phyloP scores from a whole-genome alignment of 306 rosid species.

The Pterocarpus santalinus region DNA sequence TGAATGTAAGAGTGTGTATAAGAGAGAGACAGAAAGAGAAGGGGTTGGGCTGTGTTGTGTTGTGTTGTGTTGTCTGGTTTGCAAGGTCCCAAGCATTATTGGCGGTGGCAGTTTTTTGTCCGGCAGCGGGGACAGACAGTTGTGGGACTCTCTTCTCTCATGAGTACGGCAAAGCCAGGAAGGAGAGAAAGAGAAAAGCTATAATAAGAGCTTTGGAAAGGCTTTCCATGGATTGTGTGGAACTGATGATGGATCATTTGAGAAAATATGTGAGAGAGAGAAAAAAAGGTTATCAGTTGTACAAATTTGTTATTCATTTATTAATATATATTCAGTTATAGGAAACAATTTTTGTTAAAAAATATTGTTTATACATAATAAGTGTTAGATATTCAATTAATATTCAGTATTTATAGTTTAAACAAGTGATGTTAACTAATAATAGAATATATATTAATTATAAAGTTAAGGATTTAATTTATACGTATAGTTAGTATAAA shows the following conservation, averaged over 20 bases:
- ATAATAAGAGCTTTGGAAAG: constrained; percentile 56
- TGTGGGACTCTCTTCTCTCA: constrained; percentile 73
- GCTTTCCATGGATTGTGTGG: constrained; percentile 59
- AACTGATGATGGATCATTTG: background rate
- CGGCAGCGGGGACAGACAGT: constrained; percentile 74
- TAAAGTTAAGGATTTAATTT: too few relatives aligned
- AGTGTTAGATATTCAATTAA: too few relatives aligned
- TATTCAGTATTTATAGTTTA: too few relatives aligned
- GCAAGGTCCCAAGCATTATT: constrained; percentile 91
- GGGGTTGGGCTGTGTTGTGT: background rate
- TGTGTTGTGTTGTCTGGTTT: constrained; percentile 69
- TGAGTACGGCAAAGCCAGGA: constrained; percentile 39
- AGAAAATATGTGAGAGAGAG: too few relatives aligned
- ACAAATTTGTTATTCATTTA: too few relatives aligned
- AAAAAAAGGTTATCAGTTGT: too few relatives aligned
- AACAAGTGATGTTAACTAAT: too few relatives aligned
- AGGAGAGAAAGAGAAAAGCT: background rate
- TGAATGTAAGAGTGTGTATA: constrained; percentile 43
- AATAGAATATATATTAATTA: too few relatives aligned
- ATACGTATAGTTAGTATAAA: too few relatives aligned
- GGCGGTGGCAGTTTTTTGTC: constrained; percentile 95
- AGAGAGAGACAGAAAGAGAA: constrained; percentile 38
- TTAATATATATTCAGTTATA: too few relatives aligned
- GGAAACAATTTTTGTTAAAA: too few relatives aligned
- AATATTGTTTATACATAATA: too few relatives aligned